Base-by-base conservation (phyloP, 2,329 filamentous ascomycete genomes). In the Cladosporium colombiae region DNA sequence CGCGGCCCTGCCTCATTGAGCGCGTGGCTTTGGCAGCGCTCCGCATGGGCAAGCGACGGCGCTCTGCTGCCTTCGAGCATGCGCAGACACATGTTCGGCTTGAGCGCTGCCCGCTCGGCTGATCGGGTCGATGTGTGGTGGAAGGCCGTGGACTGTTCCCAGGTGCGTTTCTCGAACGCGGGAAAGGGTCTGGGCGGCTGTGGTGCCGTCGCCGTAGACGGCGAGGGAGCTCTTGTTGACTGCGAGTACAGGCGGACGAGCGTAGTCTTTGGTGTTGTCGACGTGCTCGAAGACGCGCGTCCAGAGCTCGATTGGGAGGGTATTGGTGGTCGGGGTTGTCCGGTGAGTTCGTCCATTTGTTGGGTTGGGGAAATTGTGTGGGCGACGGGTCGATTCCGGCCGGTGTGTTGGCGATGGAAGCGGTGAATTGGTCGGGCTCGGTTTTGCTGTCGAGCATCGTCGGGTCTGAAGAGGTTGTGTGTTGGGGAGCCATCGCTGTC, bases 271-370 rank as follows among this genome's bases (percentile, higher is more conserved):
- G 8, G 13, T 16, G 21, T 44, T 33, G 33, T 13, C 4, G 18
- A 58, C 3, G 31, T n/a, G 37, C 13, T 58, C 55, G 31, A 58
- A 25, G 33, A 58, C 11, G 8, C 21, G 16, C 33, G 27, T 58
- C 33, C 55, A 58, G n/a, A 44, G 8, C 18, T 58, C 55, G 33
- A 27, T 5, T n/a, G 55, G 55, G 55, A 58, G 55, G 49, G 13
- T 14, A 21, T 40, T 58, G 33, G 27, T 44, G 18, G 29, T 25
- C 18, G n/a, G n/a, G n/a, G n/a, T n/a, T n/a, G n/a, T n/a, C n/a
- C n/a, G n/a, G n/a, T n/a, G n/a, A n/a, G n/a, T n/a, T n/a, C n/a
- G 27, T 27, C 27, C 27, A 5, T 27, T 27, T 27, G 27, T 27
- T 27, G 27, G 23, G 10, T 8, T 13, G 33, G 33, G 13, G n/a